phyloP scores from a whole-genome alignment of 73 alveolate species.

The Paramecium octaurelia region DNA sequence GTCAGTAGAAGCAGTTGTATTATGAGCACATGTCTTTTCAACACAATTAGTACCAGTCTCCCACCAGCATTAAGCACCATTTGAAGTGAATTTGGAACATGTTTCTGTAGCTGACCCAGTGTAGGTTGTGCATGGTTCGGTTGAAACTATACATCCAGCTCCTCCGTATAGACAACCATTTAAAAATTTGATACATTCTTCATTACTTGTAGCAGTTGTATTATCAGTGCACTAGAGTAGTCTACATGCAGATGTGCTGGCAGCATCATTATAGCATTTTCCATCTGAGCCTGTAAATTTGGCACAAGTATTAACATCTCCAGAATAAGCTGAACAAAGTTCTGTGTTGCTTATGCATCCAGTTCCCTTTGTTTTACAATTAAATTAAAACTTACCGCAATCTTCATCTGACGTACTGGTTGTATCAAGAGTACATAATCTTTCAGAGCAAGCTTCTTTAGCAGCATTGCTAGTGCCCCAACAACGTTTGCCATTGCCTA shows the following conservation, averaged over 20 bases:
- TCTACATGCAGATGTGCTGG: not conserved
- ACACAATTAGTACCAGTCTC: not conserved
- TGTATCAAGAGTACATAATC: not conserved
- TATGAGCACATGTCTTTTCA: not conserved
- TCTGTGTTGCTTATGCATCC: not conserved
- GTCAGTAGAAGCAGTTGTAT: not conserved
- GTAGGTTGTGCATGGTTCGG: not conserved
- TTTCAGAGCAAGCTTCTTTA: not conserved
- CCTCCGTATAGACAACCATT: not conserved
- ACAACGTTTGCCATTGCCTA: not conserved
- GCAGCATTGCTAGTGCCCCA: not conserved
- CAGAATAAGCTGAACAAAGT: not conserved
- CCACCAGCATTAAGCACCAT: not conserved
- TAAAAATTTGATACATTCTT: not conserved
- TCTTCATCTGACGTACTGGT: not conserved
- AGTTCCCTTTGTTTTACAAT: not conserved
- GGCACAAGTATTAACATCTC: not conserved
- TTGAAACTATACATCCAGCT: not conserved
- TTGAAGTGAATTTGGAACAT: not conserved
- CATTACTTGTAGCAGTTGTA: not conserved
- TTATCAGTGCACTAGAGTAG: not conserved
- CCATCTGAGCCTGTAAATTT: constrained; percentile 4
- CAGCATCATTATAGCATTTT: constrained; percentile 4
- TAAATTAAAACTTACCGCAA: not conserved
- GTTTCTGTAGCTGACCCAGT: not conserved